Percentiles rank a stretch among this genome's conserved stretches.
phyloP scores from a whole-genome alignment of 306 rosid genomes.

The Rosa rugosa region DNA sequence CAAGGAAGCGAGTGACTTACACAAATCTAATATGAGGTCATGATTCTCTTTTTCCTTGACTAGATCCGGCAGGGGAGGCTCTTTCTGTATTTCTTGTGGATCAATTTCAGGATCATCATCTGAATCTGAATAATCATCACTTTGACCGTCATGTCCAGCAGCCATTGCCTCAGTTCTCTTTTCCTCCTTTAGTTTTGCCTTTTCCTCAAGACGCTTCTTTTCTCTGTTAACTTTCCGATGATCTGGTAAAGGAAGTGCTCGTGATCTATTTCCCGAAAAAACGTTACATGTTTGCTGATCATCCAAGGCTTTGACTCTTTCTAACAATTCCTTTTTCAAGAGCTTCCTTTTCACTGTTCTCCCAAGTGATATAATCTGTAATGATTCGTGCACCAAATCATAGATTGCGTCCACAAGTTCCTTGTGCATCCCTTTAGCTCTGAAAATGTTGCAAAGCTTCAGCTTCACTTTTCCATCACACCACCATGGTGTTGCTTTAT shows the following conservation, averaged over 20 bases:
- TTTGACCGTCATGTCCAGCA: constrained; percentile 63
- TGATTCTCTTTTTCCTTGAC: constrained; percentile 68
- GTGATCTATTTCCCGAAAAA: constrained; percentile 63
- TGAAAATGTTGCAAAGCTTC: constrained; percentile 43
- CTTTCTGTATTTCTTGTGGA: constrained; percentile 44
- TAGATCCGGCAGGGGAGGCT: constrained; percentile 66
- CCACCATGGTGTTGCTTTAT: constrained; percentile 73
- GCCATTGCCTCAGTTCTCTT: constrained; percentile 71
- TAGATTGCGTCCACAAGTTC: constrained; percentile 45
- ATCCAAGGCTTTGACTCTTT: constrained; percentile 57
- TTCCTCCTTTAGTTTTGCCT: constrained; percentile 62
- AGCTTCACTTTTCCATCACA: constrained; percentile 49
- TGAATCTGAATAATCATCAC: constrained; percentile 66
- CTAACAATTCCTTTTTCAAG: constrained; percentile 51
- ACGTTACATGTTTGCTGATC: constrained; percentile 53
- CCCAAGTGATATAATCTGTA: constrained; percentile 35
- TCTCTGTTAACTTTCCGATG: constrained; percentile 76
- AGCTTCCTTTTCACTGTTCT: constrained; percentile 66
- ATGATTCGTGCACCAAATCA: constrained; percentile 45
- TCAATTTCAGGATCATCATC: constrained; percentile 37
- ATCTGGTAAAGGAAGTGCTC: constrained; percentile 57
- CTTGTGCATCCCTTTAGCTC: constrained; percentile 42
- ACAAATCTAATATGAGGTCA: constrained; percentile 68
- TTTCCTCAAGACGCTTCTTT: constrained; percentile 63
- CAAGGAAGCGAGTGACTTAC: constrained; percentile 75